A percentile compares a stretch with the other conserved stretches of the same genome.
Conservation (phyloP, 1,139 yeast genomes). For the Kluyveromyces sp. region DNA sequence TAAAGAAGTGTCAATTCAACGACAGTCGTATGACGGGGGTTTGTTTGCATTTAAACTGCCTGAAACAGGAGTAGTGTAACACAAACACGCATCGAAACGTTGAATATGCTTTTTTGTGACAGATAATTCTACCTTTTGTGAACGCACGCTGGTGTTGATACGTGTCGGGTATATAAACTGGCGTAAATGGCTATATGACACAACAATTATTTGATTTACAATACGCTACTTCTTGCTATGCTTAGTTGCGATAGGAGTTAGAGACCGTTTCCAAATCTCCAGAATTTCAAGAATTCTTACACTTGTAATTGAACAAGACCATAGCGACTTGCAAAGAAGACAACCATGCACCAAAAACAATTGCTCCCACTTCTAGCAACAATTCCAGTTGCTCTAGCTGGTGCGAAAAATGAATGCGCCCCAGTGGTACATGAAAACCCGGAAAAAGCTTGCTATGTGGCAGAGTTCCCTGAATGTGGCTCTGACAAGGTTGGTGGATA, state of each 20-base stretch:
- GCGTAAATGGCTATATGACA: not conserved
- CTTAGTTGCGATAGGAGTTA: too few species aligned
- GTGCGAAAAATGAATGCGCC: conserved; percentile 19
- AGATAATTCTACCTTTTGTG: not conserved
- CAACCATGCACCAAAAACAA: conserved; percentile 1
- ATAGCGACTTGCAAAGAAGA: too few species aligned
- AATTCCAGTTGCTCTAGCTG: not conserved
- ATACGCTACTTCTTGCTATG: not conserved
- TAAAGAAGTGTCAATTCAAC: too few species aligned
- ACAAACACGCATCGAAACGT: too few species aligned
- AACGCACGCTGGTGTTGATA: too few species aligned
- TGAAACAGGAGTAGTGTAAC: too few species aligned
- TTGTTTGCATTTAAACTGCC: too few species aligned
- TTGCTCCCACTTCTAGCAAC: conserved; percentile 1
- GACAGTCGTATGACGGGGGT: too few species aligned
- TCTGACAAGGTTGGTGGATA: conserved; percentile 41
- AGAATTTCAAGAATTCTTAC: too few species aligned
- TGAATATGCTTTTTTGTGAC: too few species aligned
- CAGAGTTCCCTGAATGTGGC: conserved; percentile 48
- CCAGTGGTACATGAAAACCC: conserved; percentile 40
- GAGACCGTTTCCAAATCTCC: too few species aligned
- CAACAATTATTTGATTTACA: not conserved
- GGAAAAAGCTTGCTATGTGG: conserved; percentile 45
- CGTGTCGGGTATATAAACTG: not conserved
- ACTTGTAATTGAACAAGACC: too few species aligned